Percentiles rank a stretch among this genome's conserved stretches.
Conservation (phyloP, 148 eudicot genomes). For the Cornus florida region DNA sequence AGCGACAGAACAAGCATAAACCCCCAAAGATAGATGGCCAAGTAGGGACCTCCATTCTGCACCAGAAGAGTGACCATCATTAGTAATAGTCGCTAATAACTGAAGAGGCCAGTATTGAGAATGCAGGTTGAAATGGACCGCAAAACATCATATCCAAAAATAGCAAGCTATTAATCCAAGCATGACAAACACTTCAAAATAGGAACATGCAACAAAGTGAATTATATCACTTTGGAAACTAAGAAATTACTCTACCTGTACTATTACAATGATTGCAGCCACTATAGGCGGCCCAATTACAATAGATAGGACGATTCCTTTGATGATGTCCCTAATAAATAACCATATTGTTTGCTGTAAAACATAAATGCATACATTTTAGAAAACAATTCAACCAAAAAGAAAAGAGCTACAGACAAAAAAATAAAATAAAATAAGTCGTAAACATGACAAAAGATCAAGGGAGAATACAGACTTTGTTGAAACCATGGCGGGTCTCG, state of each 20-base stretch:
- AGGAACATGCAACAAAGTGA: conserved; percentile 2
- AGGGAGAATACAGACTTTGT: conserved; percentile 53
- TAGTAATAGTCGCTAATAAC: not conserved
- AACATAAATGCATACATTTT: conserved; percentile 10
- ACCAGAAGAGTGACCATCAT: conserved; percentile 21
- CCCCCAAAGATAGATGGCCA: conserved; percentile 98
- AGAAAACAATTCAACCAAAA: not conserved
- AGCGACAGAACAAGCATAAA: conserved; percentile 86
- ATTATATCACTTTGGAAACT: not conserved
- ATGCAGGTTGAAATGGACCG: not conserved
- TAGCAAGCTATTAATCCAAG: not conserved
- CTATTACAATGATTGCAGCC: conserved; percentile 87
- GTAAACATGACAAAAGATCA: not conserved
- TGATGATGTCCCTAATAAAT: conserved; percentile 86
- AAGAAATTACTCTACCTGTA: conserved; percentile 57
- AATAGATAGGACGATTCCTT: conserved; percentile 66
- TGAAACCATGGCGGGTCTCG: conserved; percentile 98
- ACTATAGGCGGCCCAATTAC: conserved; percentile 96
- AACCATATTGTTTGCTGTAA: conserved; percentile 93
- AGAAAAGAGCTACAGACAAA: not conserved
- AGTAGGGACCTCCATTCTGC: conserved; percentile 99
- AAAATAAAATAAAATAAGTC: not conserved
- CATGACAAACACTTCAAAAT: not conserved
- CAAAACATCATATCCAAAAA: too few species aligned
- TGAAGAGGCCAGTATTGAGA: not conserved